Evolutionary conservation across 2,329 filamentous ascomycete species (phyloP), one percentile per base, ranked within the genome.

Genomic region (Pleomassaria siparia): DNA sequence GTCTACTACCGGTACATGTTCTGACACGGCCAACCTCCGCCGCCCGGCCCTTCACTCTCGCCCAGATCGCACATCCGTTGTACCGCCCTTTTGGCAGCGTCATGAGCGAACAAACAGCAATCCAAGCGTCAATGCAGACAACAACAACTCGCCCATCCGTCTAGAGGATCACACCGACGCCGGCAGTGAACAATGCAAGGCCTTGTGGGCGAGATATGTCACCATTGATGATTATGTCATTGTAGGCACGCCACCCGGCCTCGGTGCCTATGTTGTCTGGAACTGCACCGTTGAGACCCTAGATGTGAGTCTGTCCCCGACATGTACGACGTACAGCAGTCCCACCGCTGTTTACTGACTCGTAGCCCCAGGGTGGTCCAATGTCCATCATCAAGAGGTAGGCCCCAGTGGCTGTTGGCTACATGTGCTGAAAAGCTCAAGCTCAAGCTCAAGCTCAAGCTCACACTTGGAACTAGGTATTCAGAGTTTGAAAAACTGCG

Each of bases 251-350:
- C 74, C 72, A 33, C 74, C 78, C 3, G 80, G 80, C 5, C 74
- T 85, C 40, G 92, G 92, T n/a, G 88, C 91, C 2, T 99, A 97
- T 74, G 89, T 96, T 1, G 91, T 96, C 7, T 99, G 89, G 89
- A 94, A 90, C 66, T 91, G 94, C 62, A 84, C 80, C 40, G 89
- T 99, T 36, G 85, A 94, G 69, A 96, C 91, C 3, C 75, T 97
- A 42, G 87, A 84, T 70, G 90, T 91, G 67, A 69, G 84, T 80
- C 47, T 47, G 39, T 43, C 51, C 37, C 30, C 25, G n/a, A 16
- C n/a, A n/a, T n/a, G n/a, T n/a, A n/a, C n/a, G n/a, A n/a, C n/a
- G n/a, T n/a, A n/a, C n/a, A n/a, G n/a, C n/a, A n/a, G n/a, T n/a
- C n/a, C n/a, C n/a, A n/a, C n/a, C n/a, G n/a, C n/a, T n/a, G n/a